phyloP scores from a whole-genome alignment of 2,329 filamentous ascomycete genomes.

The Trichophyton simii region DNA sequence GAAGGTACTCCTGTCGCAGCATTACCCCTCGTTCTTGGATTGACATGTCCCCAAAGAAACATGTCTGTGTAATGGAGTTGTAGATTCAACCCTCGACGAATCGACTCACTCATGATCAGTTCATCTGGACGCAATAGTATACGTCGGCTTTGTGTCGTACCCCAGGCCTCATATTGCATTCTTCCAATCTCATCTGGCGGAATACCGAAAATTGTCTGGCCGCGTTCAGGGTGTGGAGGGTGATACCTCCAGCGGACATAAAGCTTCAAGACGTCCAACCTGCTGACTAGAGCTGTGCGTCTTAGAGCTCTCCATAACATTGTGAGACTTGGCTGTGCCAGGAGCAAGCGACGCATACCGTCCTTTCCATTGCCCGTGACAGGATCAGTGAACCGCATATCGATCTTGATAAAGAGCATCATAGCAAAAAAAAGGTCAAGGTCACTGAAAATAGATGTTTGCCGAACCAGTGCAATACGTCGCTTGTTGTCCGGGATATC shows the following conservation, averaged over 20 bases:
- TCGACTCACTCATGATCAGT: conserved; percentile 45
- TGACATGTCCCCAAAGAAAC: conserved; percentile 50
- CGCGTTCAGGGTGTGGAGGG: conserved; percentile 18
- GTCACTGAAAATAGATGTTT: conserved; percentile 44
- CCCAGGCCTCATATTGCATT: conserved; percentile 28
- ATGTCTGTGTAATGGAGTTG: conserved; percentile 44
- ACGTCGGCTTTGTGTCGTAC: conserved; percentile 21
- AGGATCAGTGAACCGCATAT: conserved; percentile 56
- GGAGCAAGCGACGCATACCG: conserved; percentile 44
- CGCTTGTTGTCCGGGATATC: conserved; percentile 48
- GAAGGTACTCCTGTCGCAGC: conserved; percentile 42
- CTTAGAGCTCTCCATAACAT: conserved; percentile 50
- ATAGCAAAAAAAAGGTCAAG: conserved; percentile 49
- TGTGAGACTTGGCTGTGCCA: conserved; percentile 47
- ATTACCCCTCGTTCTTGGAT: conserved; percentile 41
- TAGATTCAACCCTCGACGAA: conserved; percentile 42
- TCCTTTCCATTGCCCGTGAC: conserved; percentile 40
- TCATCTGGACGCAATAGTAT: conserved; percentile 47
- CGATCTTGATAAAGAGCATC: conserved; percentile 58
- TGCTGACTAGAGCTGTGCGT: conserved; percentile 39
- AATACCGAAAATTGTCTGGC: conserved; percentile 39
- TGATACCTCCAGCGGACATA: conserved; percentile 47
- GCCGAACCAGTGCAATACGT: conserved; percentile 45
- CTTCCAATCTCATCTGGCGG: conserved; percentile 41
- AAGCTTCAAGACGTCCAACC: conserved; percentile 43